A percentile compares a stretch with the other conserved stretches of the same genome.
phyloP scores from a whole-genome alignment of 805 yeast species.

The Metschnikowia matae region DNA sequence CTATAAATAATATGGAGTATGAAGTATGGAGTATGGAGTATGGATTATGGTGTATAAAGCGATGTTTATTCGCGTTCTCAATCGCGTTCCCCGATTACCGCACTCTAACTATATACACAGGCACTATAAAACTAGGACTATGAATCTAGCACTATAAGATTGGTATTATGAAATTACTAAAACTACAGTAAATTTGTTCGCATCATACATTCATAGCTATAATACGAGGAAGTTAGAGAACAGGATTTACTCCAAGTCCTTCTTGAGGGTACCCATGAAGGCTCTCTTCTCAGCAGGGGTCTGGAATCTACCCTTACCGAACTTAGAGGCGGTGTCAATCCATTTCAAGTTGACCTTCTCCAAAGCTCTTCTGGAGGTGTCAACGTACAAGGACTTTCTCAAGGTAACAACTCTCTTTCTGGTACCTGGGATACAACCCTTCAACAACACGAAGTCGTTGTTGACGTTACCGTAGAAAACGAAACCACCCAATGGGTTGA shows the following conservation, averaged over 20 bases:
- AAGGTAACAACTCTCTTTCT: constrained; percentile 99
- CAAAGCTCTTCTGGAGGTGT: constrained; percentile 95
- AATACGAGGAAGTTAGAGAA: constrained; percentile 1
- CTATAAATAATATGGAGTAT: neutral
- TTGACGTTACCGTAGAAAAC: constrained; percentile 98
- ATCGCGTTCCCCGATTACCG: too few relatives aligned
- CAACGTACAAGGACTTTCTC: constrained; percentile 97
- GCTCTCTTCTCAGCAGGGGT: constrained; percentile 99
- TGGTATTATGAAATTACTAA: neutral
- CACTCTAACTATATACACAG: too few relatives aligned
- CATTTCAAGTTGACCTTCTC: constrained; percentile 97
- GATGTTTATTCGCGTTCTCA: neutral
- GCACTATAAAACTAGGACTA: too few relatives aligned
- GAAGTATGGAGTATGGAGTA: too few relatives aligned
- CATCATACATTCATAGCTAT: constrained; percentile 16
- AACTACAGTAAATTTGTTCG: neutral
- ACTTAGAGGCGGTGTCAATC: constrained; percentile 99
- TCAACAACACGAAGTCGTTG: constrained; percentile 95
- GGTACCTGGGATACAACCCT: constrained; percentile 99
- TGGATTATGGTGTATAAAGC: too few relatives aligned
- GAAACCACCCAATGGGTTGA: constrained; percentile 99
- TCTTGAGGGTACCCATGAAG: constrained; percentile 99
- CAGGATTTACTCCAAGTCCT: constrained; percentile 61
- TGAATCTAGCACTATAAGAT: too few relatives aligned
- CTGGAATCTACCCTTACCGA: constrained; percentile 99